Percentiles rank a stretch among this genome's conserved stretches.
These are phyloP conservation scores for Lodderomyces beijingensis DNA, from an alignment of 1,139 yeast species.

Conservation along the genomic window DNA sequence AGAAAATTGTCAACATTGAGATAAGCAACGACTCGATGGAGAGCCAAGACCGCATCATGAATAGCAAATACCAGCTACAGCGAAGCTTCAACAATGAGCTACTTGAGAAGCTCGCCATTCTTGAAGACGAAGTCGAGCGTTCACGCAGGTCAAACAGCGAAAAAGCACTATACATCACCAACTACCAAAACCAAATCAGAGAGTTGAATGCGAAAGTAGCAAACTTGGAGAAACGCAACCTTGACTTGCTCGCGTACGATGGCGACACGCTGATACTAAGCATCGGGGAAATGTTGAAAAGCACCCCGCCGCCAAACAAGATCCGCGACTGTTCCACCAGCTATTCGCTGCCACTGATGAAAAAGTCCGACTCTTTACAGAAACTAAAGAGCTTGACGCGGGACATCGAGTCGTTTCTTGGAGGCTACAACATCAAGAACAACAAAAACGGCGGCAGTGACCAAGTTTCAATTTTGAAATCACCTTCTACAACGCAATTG, in stretches of 20 bases:
- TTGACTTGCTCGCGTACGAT: no score
- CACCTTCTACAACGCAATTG: constrained; percentile 24
- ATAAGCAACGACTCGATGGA: constrained; percentile 41
- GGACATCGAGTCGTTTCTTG: constrained; percentile 12
- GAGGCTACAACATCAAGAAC: constrained; percentile 1
- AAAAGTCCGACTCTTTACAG: constrained; percentile 23
- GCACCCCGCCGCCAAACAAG: constrained; percentile 28
- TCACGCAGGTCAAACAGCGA: constrained; percentile 29
- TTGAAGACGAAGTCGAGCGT: constrained; percentile 39
- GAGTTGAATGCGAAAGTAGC: constrained; percentile 18
- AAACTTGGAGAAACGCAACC: constrained; percentile 3
- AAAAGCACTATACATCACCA: constrained; percentile 29
- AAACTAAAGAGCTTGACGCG: constrained; percentile 13
- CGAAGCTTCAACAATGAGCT: constrained; percentile 39
- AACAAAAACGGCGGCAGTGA: background rate
- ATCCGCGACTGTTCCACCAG: constrained; percentile 2
- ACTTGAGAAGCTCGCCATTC: constrained; percentile 37
- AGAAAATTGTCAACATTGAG: constrained; percentile 35
- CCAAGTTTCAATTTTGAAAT: constrained; percentile 13
- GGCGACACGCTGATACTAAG: constrained; percentile 25
- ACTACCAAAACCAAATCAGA: constrained; percentile 30
- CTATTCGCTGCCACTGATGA: constrained; percentile 3
- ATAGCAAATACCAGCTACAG: constrained; percentile 29
- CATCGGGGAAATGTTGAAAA: constrained; percentile 27
- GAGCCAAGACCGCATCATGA: constrained; percentile 33